A percentile compares a stretch with the other conserved stretches of the same genome.
Conservation (phyloP, 208 protist genomes). For the Leishmania tarentolae region DNA sequence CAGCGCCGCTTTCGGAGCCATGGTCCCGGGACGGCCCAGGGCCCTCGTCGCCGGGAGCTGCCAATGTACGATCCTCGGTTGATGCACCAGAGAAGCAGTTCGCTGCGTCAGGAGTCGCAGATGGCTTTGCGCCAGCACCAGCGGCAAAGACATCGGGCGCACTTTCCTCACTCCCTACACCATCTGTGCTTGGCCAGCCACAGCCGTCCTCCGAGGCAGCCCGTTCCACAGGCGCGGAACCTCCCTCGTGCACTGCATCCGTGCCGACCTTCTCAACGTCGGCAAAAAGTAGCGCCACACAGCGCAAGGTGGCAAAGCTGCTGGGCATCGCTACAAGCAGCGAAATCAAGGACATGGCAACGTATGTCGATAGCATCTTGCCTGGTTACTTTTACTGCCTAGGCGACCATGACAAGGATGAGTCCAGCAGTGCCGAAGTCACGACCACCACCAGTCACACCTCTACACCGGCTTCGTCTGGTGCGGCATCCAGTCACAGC, state of each 20-base stretch:
- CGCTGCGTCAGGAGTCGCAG: background rate
- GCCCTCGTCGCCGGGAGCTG: background rate
- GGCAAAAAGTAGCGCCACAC: constrained; percentile 18
- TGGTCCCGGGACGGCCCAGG: background rate
- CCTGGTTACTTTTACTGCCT: constrained; percentile 42
- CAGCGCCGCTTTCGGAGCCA: background rate
- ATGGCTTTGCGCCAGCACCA: background rate
- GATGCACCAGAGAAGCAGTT: background rate
- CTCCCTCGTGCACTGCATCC: background rate
- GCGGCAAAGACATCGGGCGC: background rate
- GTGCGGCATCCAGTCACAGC: background rate
- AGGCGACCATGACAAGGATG: constrained; percentile 12
- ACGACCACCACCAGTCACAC: background rate
- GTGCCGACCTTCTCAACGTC: background rate
- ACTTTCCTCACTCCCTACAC: background rate
- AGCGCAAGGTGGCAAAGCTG: constrained; percentile 41
- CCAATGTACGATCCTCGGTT: background rate
- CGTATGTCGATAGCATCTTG: constrained; percentile 62
- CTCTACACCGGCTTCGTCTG: background rate
- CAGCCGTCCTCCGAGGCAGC: background rate
- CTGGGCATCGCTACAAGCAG: constrained; percentile 66
- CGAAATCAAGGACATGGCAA: constrained; percentile 59
- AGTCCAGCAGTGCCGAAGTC: constrained; percentile 1
- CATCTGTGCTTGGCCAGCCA: background rate
- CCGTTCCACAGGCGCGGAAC: background rate